These are phyloP conservation scores for Linnemannia hyalina DNA, from an alignment of 192 early-diverging fungal genomes.

Conservation along the genomic window DNA sequence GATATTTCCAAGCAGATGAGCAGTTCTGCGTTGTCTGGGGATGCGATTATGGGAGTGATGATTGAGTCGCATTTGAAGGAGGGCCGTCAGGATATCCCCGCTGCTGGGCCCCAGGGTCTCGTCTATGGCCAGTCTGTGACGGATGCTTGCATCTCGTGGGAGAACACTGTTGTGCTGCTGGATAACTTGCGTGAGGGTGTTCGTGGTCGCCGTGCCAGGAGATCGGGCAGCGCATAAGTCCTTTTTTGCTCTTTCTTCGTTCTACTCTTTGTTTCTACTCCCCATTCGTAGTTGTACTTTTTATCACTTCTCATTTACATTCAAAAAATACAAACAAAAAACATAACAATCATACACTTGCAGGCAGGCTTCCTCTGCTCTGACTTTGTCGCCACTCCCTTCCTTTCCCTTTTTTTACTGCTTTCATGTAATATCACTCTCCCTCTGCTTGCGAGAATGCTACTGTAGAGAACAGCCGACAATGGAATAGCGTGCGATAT, in stretches of 20 bases:
- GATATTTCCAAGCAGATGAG: constrained; percentile 69
- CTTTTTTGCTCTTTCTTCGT: background rate
- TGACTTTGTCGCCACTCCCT: background rate
- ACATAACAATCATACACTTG: background rate
- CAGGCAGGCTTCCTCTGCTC: background rate
- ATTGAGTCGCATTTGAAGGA: constrained; percentile 94
- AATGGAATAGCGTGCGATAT: too few species aligned
- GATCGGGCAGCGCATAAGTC: constrained; percentile 35
- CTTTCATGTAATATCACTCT: too few species aligned
- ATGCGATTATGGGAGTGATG: constrained; percentile 94
- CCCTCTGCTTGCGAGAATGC: too few species aligned
- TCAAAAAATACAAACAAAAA: constrained; percentile 7
- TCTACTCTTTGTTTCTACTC: background rate
- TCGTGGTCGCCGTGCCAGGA: constrained; percentile 68
- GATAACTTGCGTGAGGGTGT: constrained; percentile 82
- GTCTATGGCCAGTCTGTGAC: constrained; percentile 92
- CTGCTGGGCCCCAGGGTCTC: constrained; percentile 77
- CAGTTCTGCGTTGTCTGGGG: constrained; percentile 71
- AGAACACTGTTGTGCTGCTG: constrained; percentile 84
- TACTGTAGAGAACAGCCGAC: too few species aligned
- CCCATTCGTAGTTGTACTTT: background rate
- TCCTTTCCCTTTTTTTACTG: too few species aligned
- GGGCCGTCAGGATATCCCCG: constrained; percentile 85
- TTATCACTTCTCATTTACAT: background rate
- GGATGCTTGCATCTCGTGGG: constrained; percentile 95